Percentiles rank a stretch among this genome's conserved stretches.
phyloP scores from a whole-genome alignment of 345 rosid genomes.

The Hibiscus syriacus region DNA sequence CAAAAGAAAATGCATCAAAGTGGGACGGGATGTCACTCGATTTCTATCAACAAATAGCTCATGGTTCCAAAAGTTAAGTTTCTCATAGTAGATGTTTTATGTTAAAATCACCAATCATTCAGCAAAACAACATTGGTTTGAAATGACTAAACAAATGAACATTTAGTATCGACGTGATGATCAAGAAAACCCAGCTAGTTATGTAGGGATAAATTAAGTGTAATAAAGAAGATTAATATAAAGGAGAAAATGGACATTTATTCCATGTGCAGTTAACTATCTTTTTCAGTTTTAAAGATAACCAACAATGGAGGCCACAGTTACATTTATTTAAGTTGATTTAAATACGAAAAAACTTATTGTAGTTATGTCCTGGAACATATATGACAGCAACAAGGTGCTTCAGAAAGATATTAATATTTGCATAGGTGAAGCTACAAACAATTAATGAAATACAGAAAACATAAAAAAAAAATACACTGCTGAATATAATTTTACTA shows the following conservation, averaged over 20 bases:
- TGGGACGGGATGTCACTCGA: conserved; percentile 16
- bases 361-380: neutral
- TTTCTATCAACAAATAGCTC: conserved; percentile 17
- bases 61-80: conserved; percentile 24
- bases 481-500: neutral
- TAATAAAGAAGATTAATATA: conserved; percentile 19
- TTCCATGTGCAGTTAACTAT: neutral
- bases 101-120: conserved; percentile 27
- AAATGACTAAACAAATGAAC: conserved; percentile 17
- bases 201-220: conserved; percentile 27
- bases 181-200: conserved; percentile 15
- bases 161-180: conserved; percentile 21
- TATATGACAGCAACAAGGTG: neutral
- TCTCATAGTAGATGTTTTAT: conserved; percentile 30
- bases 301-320: neutral
- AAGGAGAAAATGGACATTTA: conserved; percentile 6
- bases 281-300: neutral
- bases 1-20: conserved; percentile 19
- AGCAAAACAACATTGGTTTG: conserved; percentile 23
- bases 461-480: neutral
- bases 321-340: neutral
- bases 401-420: conserved; percentile 6
- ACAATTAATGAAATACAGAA: neutral
- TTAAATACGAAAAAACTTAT: neutral
- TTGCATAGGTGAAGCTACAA: conserved; percentile 1